Conservation (phyloP, 495 filamentous ascomycete species). For the Diplogelasinospora grovesii region DNA sequence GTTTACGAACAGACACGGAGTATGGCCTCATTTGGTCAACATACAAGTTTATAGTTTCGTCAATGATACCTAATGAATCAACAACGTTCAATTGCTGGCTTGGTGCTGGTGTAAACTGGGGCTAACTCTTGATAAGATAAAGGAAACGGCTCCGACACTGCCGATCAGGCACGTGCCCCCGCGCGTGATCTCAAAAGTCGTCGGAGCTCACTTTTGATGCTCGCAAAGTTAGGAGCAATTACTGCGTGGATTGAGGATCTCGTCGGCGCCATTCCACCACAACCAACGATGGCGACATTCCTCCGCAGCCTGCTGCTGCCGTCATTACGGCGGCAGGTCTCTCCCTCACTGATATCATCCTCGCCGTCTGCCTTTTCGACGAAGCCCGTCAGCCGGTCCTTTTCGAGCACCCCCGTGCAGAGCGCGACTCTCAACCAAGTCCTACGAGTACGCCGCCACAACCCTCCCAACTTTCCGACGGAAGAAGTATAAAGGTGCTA, state of each 20-base stretch:
- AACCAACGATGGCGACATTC: constrained; percentile 21
- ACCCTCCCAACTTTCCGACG: too few relatives aligned
- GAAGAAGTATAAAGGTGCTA: too few relatives aligned
- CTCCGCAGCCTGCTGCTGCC: constrained; percentile 19
- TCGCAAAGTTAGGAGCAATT: constrained; percentile 1
- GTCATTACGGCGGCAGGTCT: constrained; percentile 18
- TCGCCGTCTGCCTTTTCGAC: background rate
- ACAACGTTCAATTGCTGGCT: too few relatives aligned
- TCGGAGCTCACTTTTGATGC: background rate
- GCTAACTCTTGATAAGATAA: too few relatives aligned
- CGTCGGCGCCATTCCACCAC: constrained; percentile 1
- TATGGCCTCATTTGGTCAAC: too few relatives aligned
- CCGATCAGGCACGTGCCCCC: constrained; percentile 18
- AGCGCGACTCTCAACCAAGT: constrained; percentile 59
- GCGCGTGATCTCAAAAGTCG: constrained; percentile 20
- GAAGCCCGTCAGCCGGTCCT: constrained; percentile 29
- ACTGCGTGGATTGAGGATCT: too few relatives aligned
- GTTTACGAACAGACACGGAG: too few relatives aligned
- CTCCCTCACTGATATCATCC: background rate
- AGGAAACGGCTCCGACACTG: too few relatives aligned
- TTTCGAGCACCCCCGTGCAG: constrained; percentile 44
- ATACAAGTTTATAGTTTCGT: too few relatives aligned
- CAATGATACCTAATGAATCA: too few relatives aligned
- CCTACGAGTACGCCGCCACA: constrained; percentile 33
- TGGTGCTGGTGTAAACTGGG: too few relatives aligned